A percentile compares a stretch with the other conserved stretches of the same genome.
phyloP scores from a whole-genome alignment of 192 early-diverging fungal genomes.

The Spizellomyces sp. region DNA sequence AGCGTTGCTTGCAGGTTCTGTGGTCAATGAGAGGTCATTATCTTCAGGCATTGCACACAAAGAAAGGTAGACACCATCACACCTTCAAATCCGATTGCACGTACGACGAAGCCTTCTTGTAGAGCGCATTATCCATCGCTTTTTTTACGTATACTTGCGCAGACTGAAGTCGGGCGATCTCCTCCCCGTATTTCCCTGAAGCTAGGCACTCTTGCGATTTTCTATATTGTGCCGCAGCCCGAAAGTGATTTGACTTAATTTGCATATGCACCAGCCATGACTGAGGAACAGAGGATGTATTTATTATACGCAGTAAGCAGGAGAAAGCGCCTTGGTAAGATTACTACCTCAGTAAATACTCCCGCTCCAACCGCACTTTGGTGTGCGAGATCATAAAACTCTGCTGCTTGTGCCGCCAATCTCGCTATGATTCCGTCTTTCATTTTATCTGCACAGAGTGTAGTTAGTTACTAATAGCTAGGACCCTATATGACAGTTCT shows the following conservation, averaged over 20 bases:
- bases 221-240: slow-evolving; percentile 76
- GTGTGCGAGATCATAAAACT: slow-evolving; percentile 69
- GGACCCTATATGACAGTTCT: neutral
- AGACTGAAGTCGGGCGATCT: slow-evolving; percentile 72
- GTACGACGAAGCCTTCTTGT: slow-evolving; percentile 27
- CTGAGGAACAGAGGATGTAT: neutral
- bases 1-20: slow-evolving; percentile 30
- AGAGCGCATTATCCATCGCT: slow-evolving; percentile 26
- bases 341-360: slow-evolving; percentile 52
- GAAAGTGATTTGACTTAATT: slow-evolving; percentile 73
- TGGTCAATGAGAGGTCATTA: neutral
- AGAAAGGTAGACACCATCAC: neutral
- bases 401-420: slow-evolving; percentile 74
- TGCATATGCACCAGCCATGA: slow-evolving; percentile 74
- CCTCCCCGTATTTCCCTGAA: slow-evolving; percentile 75
- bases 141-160: slow-evolving; percentile 39
- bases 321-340: neutral
- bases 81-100: slow-evolving; percentile 39
- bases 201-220: slow-evolving; percentile 61
- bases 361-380: slow-evolving; percentile 64
- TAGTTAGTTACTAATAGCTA: neutral
- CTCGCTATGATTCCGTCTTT: slow-evolving; percentile 77
- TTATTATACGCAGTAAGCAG: neutral
- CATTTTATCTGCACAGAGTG: slow-evolving; percentile 61
- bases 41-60: neutral